Conservation (phyloP, 2,329 filamentous ascomycete genomes). For the Alternaria rosae region DNA sequence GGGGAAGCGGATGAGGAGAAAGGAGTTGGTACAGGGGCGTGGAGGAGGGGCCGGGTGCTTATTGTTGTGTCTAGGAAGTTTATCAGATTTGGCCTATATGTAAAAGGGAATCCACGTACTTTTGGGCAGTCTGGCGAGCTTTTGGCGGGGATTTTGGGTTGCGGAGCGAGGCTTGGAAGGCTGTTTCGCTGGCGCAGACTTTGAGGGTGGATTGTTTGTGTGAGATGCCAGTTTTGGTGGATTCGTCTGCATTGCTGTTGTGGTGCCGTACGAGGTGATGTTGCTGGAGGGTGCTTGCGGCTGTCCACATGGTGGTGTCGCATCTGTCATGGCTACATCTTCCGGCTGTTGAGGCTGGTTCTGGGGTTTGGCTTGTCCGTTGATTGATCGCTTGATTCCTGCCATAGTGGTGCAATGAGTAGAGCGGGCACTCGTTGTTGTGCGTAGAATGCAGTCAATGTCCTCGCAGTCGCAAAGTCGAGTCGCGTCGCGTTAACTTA, state of each 20-base stretch:
- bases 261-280: constrained; percentile 3
- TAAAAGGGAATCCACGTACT: constrained; percentile 22
- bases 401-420: constrained; percentile 16
- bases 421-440: not conserved
- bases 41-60: constrained; percentile 66
- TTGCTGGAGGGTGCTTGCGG: constrained; percentile 18
- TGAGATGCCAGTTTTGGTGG: not conserved
- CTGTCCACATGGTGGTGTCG: constrained; percentile 24
- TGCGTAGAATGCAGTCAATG: not conserved
- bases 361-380: constrained; percentile 31
- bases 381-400: constrained; percentile 35
- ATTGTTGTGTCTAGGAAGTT: constrained; percentile 54
- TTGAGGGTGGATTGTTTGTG: constrained; percentile 1
- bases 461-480: constrained; percentile 6
- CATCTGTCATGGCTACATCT: constrained; percentile 11
- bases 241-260: not conserved
- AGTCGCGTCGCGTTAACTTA: constrained; percentile 21
- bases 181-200: constrained; percentile 2
- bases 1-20: constrained; percentile 58
- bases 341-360: not conserved
- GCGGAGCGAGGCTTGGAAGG: not conserved
- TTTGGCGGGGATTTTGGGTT: constrained; percentile 10
- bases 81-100: constrained; percentile 4
- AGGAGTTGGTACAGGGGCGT: constrained; percentile 61
- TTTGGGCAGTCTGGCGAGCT: constrained; percentile 30